Percentiles rank a stretch among this genome's conserved stretches.
These are phyloP conservation scores for Brassica cretica DNA, from an alignment of 345 rosid genomes.

Conservation along the genomic window DNA sequence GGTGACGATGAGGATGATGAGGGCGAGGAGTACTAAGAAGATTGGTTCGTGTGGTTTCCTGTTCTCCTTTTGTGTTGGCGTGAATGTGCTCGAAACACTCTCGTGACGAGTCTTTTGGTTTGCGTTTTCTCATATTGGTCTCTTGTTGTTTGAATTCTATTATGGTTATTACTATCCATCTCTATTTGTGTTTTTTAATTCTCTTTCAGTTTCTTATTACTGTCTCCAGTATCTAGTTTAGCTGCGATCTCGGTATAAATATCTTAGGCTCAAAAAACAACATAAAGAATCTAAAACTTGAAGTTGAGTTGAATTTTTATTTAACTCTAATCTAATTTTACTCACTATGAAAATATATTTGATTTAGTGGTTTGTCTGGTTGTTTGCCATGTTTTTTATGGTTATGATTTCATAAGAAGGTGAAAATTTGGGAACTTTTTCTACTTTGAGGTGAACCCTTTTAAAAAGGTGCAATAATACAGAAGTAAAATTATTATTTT, in stretches of 20 bases:
- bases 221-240: background rate
- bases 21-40: constrained; percentile 48
- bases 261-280: background rate
- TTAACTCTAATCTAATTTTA: background rate
- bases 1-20: constrained; percentile 71
- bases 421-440: background rate
- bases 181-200: background rate
- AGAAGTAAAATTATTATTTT: background rate
- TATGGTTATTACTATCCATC: background rate
- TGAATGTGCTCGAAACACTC: background rate
- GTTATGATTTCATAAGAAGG: background rate
- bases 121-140: background rate
- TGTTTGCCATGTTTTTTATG: too few species aligned
- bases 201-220: background rate
- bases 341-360: too few species aligned
- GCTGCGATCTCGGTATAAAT: background rate
- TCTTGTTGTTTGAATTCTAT: background rate
- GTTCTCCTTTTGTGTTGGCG: background rate
- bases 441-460: background rate
- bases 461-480: background rate
- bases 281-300: background rate
- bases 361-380: too few species aligned
- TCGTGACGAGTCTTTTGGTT: background rate
- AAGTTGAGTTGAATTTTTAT: background rate
- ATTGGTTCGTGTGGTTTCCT: background rate